A percentile compares a stretch with the other conserved stretches of the same genome.
Conservation (phyloP, 108 stramenopile genomes). For the Parietichytrium sp. region DNA sequence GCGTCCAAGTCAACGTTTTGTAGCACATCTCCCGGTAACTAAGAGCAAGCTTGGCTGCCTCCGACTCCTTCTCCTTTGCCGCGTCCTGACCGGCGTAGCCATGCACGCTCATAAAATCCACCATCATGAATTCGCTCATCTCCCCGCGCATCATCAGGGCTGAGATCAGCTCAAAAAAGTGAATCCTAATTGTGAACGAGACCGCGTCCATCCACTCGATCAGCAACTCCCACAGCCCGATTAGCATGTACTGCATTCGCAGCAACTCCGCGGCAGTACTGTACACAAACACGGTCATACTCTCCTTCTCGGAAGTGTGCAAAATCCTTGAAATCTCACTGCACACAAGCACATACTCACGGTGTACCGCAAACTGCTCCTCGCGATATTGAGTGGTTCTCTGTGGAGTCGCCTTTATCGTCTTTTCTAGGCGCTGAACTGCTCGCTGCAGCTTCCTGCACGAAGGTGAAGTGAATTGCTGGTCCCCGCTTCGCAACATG, state of each 20-base stretch:
- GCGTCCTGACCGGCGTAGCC: too few species aligned
- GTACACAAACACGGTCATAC: constrained; percentile 11
- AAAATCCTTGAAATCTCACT: background rate
- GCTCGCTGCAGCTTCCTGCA: background rate
- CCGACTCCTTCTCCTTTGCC: background rate
- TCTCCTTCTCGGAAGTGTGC: constrained; percentile 4
- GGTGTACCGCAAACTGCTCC: background rate
- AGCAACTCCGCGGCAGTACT: background rate
- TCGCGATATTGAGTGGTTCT: background rate
- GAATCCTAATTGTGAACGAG: constrained; percentile 16
- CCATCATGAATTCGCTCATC: constrained; percentile 24
- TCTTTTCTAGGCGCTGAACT: background rate
- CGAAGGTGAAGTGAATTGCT: background rate
- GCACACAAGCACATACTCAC: background rate
- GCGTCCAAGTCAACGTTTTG: constrained; percentile 19
- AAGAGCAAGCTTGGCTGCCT: background rate
- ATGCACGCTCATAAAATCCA: background rate
- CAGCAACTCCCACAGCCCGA: constrained; percentile 16
- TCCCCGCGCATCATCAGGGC: constrained; percentile 32
- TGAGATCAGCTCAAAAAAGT: background rate
- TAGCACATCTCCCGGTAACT: constrained; percentile 25
- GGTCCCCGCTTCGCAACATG: constrained; percentile 5
- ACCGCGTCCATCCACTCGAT: constrained; percentile 6
- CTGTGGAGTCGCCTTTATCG: constrained; percentile 20
- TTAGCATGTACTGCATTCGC: constrained; percentile 23